A percentile compares a stretch with the other conserved stretches of the same genome.
Conservation (phyloP, 768 basidiomycete species). For the Phlegmacium glaucopus region DNA sequence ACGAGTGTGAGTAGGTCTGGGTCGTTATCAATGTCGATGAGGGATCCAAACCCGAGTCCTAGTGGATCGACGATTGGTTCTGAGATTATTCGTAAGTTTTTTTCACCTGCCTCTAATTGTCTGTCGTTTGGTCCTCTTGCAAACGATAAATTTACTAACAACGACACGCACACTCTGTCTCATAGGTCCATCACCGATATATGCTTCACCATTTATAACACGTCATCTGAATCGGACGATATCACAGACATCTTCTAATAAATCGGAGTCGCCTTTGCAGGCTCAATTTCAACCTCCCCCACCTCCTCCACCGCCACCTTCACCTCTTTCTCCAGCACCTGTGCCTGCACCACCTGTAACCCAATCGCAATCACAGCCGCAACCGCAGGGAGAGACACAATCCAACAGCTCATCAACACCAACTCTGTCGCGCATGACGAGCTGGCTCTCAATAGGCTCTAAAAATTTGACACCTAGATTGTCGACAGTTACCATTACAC, state of each 20-base stretch:
- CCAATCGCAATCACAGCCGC: too few relatives aligned
- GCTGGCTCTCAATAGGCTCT: slow-evolving; percentile 1
- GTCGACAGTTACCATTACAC: slow-evolving; percentile 2
- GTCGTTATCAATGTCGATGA: slow-evolving; percentile 12
- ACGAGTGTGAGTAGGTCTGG: slow-evolving; percentile 15
- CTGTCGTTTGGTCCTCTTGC: too few relatives aligned
- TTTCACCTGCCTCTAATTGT: slow-evolving; percentile 1
- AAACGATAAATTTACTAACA: not conserved
- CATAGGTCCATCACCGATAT: slow-evolving; percentile 46
- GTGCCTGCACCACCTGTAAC: not conserved
- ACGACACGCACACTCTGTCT: too few relatives aligned
- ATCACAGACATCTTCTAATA: slow-evolving; percentile 61
- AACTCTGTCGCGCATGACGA: not conserved
- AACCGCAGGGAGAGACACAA: too few relatives aligned
- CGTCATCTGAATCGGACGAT: slow-evolving; percentile 64
- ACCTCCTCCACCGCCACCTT: slow-evolving; percentile 1
- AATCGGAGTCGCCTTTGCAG: slow-evolving; percentile 20
- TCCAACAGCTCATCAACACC: not conserved
- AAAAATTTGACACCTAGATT: not conserved
- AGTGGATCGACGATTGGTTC: slow-evolving; percentile 33
- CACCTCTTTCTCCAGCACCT: not conserved
- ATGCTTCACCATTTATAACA: slow-evolving; percentile 52
- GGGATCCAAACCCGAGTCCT: slow-evolving; percentile 25
- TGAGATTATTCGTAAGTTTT: slow-evolving; percentile 42
- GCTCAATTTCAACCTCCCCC: slow-evolving; percentile 6